Conservation (phyloP, 805 yeast species). For the Blastobotrys americana region DNA sequence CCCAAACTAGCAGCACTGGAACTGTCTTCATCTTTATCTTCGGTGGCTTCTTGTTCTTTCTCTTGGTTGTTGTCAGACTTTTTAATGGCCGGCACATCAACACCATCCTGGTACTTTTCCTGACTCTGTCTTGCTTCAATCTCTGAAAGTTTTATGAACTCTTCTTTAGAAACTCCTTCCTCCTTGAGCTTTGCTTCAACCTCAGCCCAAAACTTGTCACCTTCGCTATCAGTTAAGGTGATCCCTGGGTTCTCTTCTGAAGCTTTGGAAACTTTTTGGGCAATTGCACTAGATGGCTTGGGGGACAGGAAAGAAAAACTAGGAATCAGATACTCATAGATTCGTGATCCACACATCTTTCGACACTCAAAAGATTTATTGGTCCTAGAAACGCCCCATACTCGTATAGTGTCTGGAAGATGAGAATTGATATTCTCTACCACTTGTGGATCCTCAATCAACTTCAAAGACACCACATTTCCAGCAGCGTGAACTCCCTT, state of each 20-base stretch:
- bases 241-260: conserved; percentile 47
- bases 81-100: conserved; percentile 13
- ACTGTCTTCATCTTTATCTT: conserved; percentile 7
- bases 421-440: conserved; percentile 62
- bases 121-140: conserved; percentile 12
- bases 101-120: conserved; percentile 10
- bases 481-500: conserved; percentile 99
- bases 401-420: conserved; percentile 78
- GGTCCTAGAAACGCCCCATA: conserved; percentile 89
- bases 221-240: conserved; percentile 56
- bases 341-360: conserved; percentile 90
- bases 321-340: conserved; percentile 90
- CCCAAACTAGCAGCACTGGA: not conserved
- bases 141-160: conserved; percentile 8
- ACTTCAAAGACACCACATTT: conserved; percentile 73
- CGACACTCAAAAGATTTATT: conserved; percentile 92
- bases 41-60: conserved; percentile 32
- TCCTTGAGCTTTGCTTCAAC: conserved; percentile 35
- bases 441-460: conserved; percentile 77
- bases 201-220: conserved; percentile 63
- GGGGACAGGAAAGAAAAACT: conserved; percentile 88
- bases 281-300: conserved; percentile 64
- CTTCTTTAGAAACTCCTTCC: conserved; percentile 33
- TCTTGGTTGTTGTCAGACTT: conserved; percentile 25
- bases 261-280: conserved; percentile 49